These are phyloP conservation scores for Chrysoporthe cubensis DNA, from an alignment of 2,329 filamentous ascomycete genomes.

Conservation along the genomic window DNA sequence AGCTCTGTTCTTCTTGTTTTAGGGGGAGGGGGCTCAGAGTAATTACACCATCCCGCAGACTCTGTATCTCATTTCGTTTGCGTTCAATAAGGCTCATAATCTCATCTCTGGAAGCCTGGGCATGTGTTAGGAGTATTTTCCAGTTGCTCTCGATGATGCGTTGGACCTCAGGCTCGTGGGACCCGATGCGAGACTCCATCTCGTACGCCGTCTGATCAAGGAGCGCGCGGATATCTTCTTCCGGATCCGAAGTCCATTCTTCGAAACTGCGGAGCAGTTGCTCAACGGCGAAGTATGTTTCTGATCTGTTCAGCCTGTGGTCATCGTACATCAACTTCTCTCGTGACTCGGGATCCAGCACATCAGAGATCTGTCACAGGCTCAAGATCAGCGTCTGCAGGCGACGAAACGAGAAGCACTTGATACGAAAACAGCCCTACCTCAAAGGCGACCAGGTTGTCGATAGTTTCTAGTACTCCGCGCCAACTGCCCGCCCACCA, in stretches of 20 bases:
- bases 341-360: background rate
- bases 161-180: background rate
- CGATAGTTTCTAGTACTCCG: background rate
- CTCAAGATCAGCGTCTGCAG: background rate
- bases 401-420: background rate
- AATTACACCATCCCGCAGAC: background rate
- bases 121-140: background rate
- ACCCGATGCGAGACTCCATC: background rate
- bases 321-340: conserved; percentile 1
- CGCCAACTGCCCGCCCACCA: background rate
- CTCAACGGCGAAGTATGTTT: background rate
- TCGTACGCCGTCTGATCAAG: background rate
- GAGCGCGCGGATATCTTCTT: background rate
- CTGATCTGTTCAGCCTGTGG: background rate
- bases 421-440: background rate
- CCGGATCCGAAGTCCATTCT: background rate
- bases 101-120: background rate
- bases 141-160: background rate
- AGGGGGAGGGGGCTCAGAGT: background rate
- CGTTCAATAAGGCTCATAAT: background rate
- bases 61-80: background rate
- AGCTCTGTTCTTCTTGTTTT: background rate
- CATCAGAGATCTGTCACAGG: background rate
- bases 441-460: background rate
- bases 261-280: background rate